Conservation (phyloP, 164 flowering plant species). For the Saururus chinensis region DNA sequence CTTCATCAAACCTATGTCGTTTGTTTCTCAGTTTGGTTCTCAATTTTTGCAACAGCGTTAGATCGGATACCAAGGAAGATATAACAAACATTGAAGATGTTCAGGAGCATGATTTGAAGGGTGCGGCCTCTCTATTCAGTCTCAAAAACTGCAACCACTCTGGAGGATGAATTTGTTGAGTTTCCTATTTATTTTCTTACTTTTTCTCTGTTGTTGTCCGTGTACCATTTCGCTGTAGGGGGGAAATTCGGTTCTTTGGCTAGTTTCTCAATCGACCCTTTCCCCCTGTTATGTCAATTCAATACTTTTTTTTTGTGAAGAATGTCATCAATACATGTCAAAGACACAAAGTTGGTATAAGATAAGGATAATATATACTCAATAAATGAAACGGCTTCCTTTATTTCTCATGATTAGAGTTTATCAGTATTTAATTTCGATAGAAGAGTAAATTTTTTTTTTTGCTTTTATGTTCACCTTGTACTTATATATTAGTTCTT, state of each 20-base stretch:
- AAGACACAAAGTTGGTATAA: not conserved
- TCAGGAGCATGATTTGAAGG: conserved; percentile 11
- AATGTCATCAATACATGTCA: not conserved
- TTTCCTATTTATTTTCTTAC: no score
- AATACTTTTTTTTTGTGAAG: not conserved
- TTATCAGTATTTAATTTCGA: no score
- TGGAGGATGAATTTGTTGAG: not conserved
- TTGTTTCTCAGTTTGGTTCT: not conserved
- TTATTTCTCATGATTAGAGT: no score
- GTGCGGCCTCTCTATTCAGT: conserved; percentile 10
- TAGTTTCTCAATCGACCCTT: no score
- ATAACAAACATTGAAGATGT: conserved; percentile 2
- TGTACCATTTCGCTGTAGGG: not conserved
- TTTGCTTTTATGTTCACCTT: no score
- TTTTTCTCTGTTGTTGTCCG: not conserved
- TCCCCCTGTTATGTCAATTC: no score
- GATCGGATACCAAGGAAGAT: not conserved
- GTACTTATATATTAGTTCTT: no score
- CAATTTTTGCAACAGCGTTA: not conserved
- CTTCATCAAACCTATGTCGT: not conserved
- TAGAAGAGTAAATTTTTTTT: no score
- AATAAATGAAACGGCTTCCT: not conserved
- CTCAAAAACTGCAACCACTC: conserved; percentile 6
- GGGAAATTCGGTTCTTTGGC: no score
- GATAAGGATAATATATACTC: not conserved